A percentile compares a stretch with the other conserved stretches of the same genome.
Evolutionary conservation across 2,329 filamentous ascomycete species (phyloP).

Genomic region (Aureobasidium sp.): DNA sequence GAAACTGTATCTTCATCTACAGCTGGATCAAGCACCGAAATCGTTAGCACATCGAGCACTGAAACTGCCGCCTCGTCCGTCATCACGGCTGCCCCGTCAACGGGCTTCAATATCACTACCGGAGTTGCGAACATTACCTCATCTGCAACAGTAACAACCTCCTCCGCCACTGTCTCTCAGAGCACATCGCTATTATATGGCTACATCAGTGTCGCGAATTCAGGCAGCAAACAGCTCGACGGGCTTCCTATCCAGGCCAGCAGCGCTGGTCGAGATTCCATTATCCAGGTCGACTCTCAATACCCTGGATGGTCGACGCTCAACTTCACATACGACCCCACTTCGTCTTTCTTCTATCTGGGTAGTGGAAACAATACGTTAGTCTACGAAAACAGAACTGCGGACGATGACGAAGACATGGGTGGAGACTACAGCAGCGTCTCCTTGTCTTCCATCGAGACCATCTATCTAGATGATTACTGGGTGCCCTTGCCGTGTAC

Average conservation of each 20-base stretch:
- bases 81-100: not conserved
- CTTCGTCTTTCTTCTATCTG: not conserved
- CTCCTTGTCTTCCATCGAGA: not conserved
- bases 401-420: not conserved
- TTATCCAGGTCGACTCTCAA: too few relatives aligned
- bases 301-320: not conserved
- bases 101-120: not conserved
- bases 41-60: not conserved
- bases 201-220: not conserved
- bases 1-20: too few relatives aligned
- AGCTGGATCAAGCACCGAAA: too few relatives aligned
- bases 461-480: too few relatives aligned
- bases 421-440: not conserved
- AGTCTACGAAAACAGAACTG: not conserved
- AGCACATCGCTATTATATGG: not conserved
- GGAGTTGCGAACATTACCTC: not conserved
- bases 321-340: not conserved
- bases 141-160: not conserved
- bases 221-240: not conserved
- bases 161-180: not conserved
- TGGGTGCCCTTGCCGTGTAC: not conserved
- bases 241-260: too few relatives aligned
- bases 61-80: not conserved
- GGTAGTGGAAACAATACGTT: not conserved
- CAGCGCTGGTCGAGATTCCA: too few relatives aligned